Base-by-base conservation (phyloP, 345 rosid species). In the Lepidium aucheri region DNA sequence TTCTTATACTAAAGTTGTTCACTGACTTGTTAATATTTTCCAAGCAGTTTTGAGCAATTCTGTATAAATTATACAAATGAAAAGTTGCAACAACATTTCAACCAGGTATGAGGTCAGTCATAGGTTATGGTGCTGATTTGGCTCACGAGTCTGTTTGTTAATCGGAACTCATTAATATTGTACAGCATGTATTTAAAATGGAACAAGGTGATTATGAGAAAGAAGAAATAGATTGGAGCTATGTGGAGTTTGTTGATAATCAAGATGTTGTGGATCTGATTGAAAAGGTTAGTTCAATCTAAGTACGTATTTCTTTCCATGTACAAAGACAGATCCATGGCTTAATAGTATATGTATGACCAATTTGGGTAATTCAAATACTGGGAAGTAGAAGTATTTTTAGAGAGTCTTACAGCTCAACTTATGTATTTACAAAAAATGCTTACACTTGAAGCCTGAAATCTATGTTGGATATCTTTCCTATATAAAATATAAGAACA, bases 21-120 rank as follows among this genome's bases (percentile, higher is more conserved):
- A 60, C 68, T 45, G 54, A 66, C 56, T 60, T 52, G 17, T 50
- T 43, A 15, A 45, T 51, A 35, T 60, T 44, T 22, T 60, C 5
- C 46, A 9, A 70, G 83, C 88, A 89, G 97, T 76, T 93, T 89
- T 77, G 97, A 92, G 71, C 96, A 92, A 75, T 85, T 92, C 14
- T 92, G 98, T 76, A 92, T 92, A 42, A 93, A 93, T 72, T 86
- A 72, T 76, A 89, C 98, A 16, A 93, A 93, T 58, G 97, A 93
- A 70, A 93, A 87, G 84, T 76, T 93, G 75, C 98, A 93, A 67
- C 98, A 93, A 60, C 97, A 93, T 86, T 93, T 93, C 88, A 93
- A 89, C 84, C 95, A 89, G 95, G 98, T 89, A 89, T 55, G 81
- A 81, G 79, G 84, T 81, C 75, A 80, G 79, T 77, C 70, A 58